Evolutionary conservation across 164 flowering plant species (phyloP).

Genomic region (Dillenia turbinata): DNA sequence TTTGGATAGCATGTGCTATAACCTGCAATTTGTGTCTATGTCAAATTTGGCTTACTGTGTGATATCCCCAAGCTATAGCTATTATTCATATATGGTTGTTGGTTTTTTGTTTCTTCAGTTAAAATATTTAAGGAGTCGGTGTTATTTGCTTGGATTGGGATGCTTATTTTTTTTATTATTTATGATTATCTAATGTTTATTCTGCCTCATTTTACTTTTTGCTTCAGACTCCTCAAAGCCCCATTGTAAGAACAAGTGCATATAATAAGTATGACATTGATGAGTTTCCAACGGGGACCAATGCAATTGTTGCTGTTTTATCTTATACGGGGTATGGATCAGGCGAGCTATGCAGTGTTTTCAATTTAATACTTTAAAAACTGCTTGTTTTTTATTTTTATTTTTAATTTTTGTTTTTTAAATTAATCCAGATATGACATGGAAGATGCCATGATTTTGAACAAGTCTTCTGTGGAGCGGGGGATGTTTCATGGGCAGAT

Average conservation of each 20-base stretch:
- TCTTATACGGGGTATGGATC: constrained; percentile 84
- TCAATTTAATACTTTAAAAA: neutral
- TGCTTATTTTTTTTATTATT: neutral
- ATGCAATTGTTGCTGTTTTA: constrained; percentile 96
- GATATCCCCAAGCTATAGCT: too few species aligned
- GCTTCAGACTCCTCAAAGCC: constrained; percentile 89
- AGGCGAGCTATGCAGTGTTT: neutral
- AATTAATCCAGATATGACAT: constrained; percentile 70
- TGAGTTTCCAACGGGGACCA: constrained; percentile 87
- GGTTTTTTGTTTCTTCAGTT: too few species aligned
- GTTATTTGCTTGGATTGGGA: neutral
- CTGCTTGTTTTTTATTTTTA: constrained; percentile 1
- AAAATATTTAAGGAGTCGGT: too few species aligned
- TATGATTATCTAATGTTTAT: constrained; percentile 2
- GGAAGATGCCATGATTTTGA: constrained; percentile 99
- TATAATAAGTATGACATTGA: constrained; percentile 67
- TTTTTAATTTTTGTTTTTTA: neutral
- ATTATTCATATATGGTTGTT: too few species aligned
- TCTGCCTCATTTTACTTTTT: too few species aligned
- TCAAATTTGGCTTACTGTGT: too few species aligned
- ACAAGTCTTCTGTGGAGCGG: constrained; percentile 94
- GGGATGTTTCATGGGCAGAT: constrained; percentile 84
- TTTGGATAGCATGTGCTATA: too few species aligned
- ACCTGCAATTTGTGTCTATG: too few species aligned
- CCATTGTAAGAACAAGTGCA: constrained; percentile 86